Evolutionary conservation across 73 alveolate genomes (phyloP).

Genomic region (Paramecium caudatum): DNA sequence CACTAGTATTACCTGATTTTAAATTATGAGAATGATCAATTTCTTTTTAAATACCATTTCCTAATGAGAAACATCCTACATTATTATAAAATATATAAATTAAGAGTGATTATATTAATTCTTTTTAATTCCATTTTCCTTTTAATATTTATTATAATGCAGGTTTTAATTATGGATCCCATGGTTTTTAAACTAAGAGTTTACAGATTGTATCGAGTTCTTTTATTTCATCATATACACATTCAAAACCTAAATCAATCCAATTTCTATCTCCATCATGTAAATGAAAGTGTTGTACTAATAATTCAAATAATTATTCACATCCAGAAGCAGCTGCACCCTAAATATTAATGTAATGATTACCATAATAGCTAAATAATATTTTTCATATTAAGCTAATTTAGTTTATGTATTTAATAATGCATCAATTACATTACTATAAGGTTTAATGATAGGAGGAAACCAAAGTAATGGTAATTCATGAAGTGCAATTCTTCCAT

Average conservation of each 20-base stretch:
- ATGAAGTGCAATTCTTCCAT: conserved; percentile 58
- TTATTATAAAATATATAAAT: conserved; percentile 24
- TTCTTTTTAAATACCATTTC: conserved; percentile 51
- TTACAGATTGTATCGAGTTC: not conserved
- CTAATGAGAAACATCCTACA: conserved; percentile 43
- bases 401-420: not conserved
- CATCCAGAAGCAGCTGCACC: conserved; percentile 60
- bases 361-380: conserved; percentile 50
- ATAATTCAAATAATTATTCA: conserved; percentile 6
- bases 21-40: not conserved
- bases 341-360: not conserved
- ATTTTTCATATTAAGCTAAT: not conserved
- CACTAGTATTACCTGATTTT: conserved; percentile 42
- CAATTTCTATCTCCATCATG: conserved; percentile 4
- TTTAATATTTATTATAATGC: not conserved
- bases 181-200: not conserved
- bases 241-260: conserved; percentile 23
- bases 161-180: conserved; percentile 4
- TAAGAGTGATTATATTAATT: conserved; percentile 10
- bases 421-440: not conserved
- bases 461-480: conserved; percentile 47
- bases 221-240: not conserved
- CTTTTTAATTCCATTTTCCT: conserved; percentile 8
- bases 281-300: not conserved
- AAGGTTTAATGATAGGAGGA: conserved; percentile 6